Base-by-base conservation (phyloP, 2,329 filamentous ascomycete species). In the Stemphylium beticola region DNA sequence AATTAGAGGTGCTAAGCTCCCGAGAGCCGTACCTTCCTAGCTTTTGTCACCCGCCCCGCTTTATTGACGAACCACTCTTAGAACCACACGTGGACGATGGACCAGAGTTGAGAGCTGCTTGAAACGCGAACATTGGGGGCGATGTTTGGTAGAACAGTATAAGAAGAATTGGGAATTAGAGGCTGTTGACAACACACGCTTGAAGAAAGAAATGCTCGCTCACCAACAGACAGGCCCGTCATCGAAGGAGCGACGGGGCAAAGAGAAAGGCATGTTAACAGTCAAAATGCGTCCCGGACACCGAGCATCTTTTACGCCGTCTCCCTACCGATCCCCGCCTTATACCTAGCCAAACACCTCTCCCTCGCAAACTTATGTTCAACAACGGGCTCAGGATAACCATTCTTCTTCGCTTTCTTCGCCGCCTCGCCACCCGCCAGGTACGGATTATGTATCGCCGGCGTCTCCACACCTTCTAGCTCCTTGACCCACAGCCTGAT, bases 401-500 rank as follows among this genome's bases (percentile, higher is more conserved):
- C 88, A 7, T 79, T 82, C 75, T 83, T 87, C 76, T 83, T 82
- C 7, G 87, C 89, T 58, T 82, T 74, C 9, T 76, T 75, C 1
- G 74, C 83, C 0, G 82, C 87, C 36, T 66, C 56, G 0, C 66
- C 68, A 1, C 88, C 87, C 42, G 87, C 82, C 2, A 79, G 83
- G 72, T 93, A 93, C 0, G 92, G 92, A 61, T 93, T 91, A 72
- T 96, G 92, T 4, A 96, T 85, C 8, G 87, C 89, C 59, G 86
- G 87, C 0, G 85, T 87, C 64, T 83, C 71, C 2, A 93, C 75
- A 0, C 75, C 82, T 22, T 76, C 80, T 56, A 96, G 77, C 76
- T 96, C 92, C 0, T 87, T 87, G 8, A 96, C 81, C 92, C 92
- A 96, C 55, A 85, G 85, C 33, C 89, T 82, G 51, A 96, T 96